phyloP scores from a whole-genome alignment of 1,139 yeast species.

The Nematodospora anomalae region DNA sequence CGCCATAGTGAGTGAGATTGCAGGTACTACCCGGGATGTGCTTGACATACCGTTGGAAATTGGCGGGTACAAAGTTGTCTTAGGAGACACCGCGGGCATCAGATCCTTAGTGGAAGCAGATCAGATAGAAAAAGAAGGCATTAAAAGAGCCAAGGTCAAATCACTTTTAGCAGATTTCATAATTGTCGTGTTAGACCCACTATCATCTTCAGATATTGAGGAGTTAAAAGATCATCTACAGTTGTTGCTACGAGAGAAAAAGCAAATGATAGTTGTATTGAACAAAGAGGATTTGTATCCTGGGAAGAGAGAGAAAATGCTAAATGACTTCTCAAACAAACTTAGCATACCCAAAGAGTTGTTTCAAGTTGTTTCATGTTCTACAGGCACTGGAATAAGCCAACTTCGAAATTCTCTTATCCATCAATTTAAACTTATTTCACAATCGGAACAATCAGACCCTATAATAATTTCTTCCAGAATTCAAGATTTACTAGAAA shows the following conservation, averaged over 20 bases:
- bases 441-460: slow-evolving; percentile 50
- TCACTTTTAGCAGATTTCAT: slow-evolving; percentile 63
- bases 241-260: slow-evolving; percentile 16
- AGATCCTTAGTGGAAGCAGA: slow-evolving; percentile 52
- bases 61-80: slow-evolving; percentile 76
- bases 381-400: slow-evolving; percentile 54
- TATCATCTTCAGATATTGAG: slow-evolving; percentile 6
- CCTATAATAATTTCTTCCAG: slow-evolving; percentile 75
- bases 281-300: slow-evolving; percentile 60
- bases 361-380: slow-evolving; percentile 63
- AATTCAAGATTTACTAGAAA: slow-evolving; percentile 65
- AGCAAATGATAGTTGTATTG: slow-evolving; percentile 45
- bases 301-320: slow-evolving; percentile 17
- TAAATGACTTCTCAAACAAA: slow-evolving; percentile 19
- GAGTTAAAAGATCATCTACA: slow-evolving; percentile 33
- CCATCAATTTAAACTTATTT: slow-evolving; percentile 46
- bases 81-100: slow-evolving; percentile 95
- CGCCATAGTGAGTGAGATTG: slow-evolving; percentile 87
- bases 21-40: slow-evolving; percentile 93
- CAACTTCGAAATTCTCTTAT: slow-evolving; percentile 31
- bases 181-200: slow-evolving; percentile 39
- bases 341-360: slow-evolving; percentile 26
- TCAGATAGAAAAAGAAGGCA: slow-evolving; percentile 78
- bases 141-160: slow-evolving; percentile 66
- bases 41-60: slow-evolving; percentile 81